A percentile compares a stretch with the other conserved stretches of the same genome.
phyloP scores from a whole-genome alignment of 768 basidiomycete genomes.

The Auricularia sp. region DNA sequence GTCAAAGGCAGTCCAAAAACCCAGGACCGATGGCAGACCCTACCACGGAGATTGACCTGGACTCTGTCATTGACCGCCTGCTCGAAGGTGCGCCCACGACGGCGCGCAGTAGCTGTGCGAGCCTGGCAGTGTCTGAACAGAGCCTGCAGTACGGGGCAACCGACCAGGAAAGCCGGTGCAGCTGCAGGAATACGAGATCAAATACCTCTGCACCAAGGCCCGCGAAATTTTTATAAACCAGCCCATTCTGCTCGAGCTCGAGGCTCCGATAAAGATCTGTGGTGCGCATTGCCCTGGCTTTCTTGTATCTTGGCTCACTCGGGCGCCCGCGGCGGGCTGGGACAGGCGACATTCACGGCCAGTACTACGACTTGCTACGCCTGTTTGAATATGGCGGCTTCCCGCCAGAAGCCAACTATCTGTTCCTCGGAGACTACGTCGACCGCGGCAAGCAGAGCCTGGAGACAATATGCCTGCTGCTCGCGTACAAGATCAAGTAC shows the following conservation, averaged over 20 bases:
- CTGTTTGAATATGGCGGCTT: constrained; percentile 99
- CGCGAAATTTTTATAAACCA: constrained; percentile 99
- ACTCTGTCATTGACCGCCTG: constrained; percentile 97
- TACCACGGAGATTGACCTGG: constrained; percentile 91
- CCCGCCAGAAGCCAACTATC: constrained; percentile 99
- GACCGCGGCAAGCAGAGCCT: constrained; percentile 98
- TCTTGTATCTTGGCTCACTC: constrained; percentile 4
- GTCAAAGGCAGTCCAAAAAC: neutral
- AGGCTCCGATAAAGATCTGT: constrained; percentile 99
- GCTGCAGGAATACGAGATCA: constrained; percentile 98
- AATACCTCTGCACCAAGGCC: constrained; percentile 96
- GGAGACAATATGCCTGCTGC: constrained; percentile 97
- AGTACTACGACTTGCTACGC: constrained; percentile 96
- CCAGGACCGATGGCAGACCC: constrained; percentile 39
- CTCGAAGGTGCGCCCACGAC: constrained; percentile 70
- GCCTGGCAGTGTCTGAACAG: neutral
- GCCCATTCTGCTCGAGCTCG: constrained; percentile 93
- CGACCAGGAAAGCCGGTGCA: constrained; percentile 97
- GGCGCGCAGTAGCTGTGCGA: neutral
- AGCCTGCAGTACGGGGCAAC: constrained; percentile 79
- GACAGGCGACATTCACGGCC: constrained; percentile 94
- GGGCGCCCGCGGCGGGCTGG: neutral
- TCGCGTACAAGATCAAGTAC: constrained; percentile 99
- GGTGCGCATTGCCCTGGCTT: constrained; percentile 44
- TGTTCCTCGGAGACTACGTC: constrained; percentile 99